These are phyloP conservation scores for Paramecium primaurelia DNA, from an alignment of 73 alveolate species.

Conservation along the genomic window DNA sequence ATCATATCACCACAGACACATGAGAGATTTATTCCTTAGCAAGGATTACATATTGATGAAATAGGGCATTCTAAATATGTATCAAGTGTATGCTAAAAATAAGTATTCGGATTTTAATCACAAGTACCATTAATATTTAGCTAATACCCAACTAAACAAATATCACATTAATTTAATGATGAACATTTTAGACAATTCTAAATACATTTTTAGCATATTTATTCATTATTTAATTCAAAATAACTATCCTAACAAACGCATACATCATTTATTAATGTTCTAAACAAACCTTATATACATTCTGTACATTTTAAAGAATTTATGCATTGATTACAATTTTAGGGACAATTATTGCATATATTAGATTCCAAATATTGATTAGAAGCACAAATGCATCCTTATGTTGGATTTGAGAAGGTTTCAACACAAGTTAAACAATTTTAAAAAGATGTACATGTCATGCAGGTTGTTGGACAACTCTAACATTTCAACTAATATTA, in stretches of 20 bases:
- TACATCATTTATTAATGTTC: not conserved
- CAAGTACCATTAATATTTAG: not conserved
- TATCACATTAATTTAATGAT: not conserved
- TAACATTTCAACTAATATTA: not conserved
- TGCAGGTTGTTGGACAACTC: not conserved
- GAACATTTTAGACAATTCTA: not conserved
- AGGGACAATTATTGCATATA: not conserved
- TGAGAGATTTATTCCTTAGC: not conserved
- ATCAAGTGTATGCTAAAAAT: not conserved
- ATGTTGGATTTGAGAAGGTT: not conserved
- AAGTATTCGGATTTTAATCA: not conserved
- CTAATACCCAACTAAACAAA: not conserved
- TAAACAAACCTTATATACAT: not conserved
- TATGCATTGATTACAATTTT: not conserved
- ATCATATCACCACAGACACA: slow-evolving; percentile 1
- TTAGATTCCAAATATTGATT: not conserved
- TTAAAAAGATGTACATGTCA: not conserved
- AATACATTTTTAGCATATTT: not conserved
- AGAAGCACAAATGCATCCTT: not conserved
- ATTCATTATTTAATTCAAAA: not conserved
- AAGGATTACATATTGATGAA: not conserved
- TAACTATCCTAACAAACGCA: not conserved
- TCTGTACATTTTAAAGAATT: not conserved
- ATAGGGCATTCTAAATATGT: not conserved
- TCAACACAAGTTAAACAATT: not conserved